Percentiles rank a stretch among this genome's conserved stretches.
These are phyloP conservation scores for Passalora sequoiae DNA, from an alignment of 2,329 filamentous ascomycete genomes.

Conservation along the genomic window DNA sequence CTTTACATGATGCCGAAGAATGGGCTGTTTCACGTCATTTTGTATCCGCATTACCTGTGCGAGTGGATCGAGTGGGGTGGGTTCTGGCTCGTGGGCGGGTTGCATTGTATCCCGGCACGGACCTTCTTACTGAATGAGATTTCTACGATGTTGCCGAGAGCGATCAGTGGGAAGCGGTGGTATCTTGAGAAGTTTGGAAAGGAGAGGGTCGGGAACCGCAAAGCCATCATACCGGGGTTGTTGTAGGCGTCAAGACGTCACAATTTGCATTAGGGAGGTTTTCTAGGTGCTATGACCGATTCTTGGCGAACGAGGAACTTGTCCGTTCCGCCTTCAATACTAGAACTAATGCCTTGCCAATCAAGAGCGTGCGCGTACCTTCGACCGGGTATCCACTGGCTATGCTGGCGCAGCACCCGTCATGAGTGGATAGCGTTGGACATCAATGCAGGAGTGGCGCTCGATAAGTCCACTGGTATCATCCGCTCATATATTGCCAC, in stretches of 20 bases:
- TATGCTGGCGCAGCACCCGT: no score
- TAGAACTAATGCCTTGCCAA: no score
- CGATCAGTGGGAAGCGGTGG: slow-evolving; percentile 75
- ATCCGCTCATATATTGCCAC: slow-evolving; percentile 12
- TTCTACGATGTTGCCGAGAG: slow-evolving; percentile 81
- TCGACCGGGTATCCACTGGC: no score
- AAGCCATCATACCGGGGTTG: slow-evolving; percentile 64
- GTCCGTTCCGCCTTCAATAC: no score
- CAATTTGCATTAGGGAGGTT: slow-evolving; percentile 4
- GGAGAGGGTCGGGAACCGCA: slow-evolving; percentile 68
- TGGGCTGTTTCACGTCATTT: slow-evolving; percentile 73
- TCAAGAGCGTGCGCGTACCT: no score
- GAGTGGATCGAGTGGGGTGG: slow-evolving; percentile 97
- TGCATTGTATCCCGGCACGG: slow-evolving; percentile 66
- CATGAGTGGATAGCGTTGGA: no score
- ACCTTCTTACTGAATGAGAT: slow-evolving; percentile 83
- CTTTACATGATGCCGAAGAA: slow-evolving; percentile 82
- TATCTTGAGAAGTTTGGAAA: slow-evolving; percentile 83
- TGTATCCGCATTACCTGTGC: slow-evolving; percentile 91
- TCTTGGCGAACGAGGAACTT: slow-evolving; percentile 5
- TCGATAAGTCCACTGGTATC: not conserved
- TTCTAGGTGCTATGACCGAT: slow-evolving; percentile 9
- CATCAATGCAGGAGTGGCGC: no score
- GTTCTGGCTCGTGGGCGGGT: slow-evolving; percentile 69
- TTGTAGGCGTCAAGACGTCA: no score